Evolutionary conservation across 176 grass and related monocot species (phyloP).

Genomic region (Aegilops tauschii): DNA sequence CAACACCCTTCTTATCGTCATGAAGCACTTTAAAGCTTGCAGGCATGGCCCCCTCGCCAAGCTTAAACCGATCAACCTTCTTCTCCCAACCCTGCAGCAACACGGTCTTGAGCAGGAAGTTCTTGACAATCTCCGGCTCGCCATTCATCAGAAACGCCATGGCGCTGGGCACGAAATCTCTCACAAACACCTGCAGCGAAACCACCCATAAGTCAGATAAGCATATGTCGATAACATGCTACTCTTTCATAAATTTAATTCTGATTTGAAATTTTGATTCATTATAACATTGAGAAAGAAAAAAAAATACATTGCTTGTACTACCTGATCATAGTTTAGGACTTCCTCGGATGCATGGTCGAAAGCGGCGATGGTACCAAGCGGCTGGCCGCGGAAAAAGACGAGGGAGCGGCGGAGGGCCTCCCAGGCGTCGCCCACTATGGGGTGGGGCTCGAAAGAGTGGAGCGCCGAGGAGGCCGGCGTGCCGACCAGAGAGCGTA

Average conservation of each 20-base stretch:
- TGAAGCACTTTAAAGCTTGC: slow-evolving; percentile 75
- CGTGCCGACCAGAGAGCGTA: slow-evolving; percentile 58
- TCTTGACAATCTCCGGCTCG: slow-evolving; percentile 63
- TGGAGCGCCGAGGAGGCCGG: slow-evolving; percentile 52
- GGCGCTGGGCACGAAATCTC: slow-evolving; percentile 79
- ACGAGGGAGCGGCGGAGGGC: slow-evolving; percentile 69
- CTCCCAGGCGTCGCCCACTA: slow-evolving; percentile 68
- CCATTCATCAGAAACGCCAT: slow-evolving; percentile 79
- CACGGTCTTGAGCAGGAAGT: slow-evolving; percentile 73
- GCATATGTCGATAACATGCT: neutral
- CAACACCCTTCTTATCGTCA: slow-evolving; percentile 52
- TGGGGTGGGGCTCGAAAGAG: slow-evolving; percentile 74
- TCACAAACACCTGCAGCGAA: slow-evolving; percentile 59
- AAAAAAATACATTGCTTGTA: neutral
- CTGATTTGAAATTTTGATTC: neutral
- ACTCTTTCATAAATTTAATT: too few species aligned
- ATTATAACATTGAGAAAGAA: too few species aligned
- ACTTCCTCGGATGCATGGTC: slow-evolving; percentile 73
- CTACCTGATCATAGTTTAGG: slow-evolving; percentile 76
- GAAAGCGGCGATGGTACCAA: slow-evolving; percentile 62
- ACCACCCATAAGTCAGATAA: neutral
- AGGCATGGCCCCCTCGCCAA: slow-evolving; percentile 73
- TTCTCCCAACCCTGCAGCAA: slow-evolving; percentile 76
- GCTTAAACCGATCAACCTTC: slow-evolving; percentile 72
- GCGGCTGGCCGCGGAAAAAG: slow-evolving; percentile 63